These are phyloP conservation scores for Acer negundo DNA, from an alignment of 345 rosid genomes.

Conservation along the genomic window DNA sequence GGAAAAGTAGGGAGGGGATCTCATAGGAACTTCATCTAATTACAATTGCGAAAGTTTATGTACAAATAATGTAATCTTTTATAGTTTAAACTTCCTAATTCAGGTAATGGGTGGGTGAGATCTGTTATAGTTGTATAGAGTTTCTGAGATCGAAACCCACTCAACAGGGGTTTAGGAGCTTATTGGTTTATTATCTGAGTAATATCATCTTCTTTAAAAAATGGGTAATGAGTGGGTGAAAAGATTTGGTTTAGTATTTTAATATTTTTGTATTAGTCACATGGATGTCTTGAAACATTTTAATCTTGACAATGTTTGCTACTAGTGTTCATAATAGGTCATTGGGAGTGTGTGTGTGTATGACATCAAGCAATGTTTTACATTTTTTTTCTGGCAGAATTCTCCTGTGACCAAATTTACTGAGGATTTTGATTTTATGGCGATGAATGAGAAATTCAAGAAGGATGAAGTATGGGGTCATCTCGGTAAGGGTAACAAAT, in stretches of 20 bases:
- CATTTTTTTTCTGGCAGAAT: background rate
- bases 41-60: background rate
- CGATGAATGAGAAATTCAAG: constrained; percentile 14
- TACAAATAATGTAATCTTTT: too few relatives aligned
- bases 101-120: too few relatives aligned
- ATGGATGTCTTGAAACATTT: background rate
- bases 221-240: background rate
- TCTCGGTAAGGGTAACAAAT: constrained; percentile 5
- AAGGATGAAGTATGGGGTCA: constrained; percentile 18
- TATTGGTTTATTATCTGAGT: background rate
- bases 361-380: background rate
- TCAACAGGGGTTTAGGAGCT: background rate
- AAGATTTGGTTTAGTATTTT: background rate
- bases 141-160: background rate
- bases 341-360: background rate
- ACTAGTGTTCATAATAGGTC: background rate
- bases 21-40: too few relatives aligned
- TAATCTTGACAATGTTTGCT: background rate
- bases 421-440: constrained; percentile 20
- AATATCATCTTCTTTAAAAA: background rate
- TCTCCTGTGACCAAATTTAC: constrained; percentile 7
- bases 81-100: too few relatives aligned
- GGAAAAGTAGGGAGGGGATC: background rate
- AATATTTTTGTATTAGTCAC: background rate
- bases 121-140: background rate